A percentile compares a stretch with the other conserved stretches of the same genome.
Conservation (phyloP, 495 filamentous ascomycete species). For the Daldinia vernicosa region DNA sequence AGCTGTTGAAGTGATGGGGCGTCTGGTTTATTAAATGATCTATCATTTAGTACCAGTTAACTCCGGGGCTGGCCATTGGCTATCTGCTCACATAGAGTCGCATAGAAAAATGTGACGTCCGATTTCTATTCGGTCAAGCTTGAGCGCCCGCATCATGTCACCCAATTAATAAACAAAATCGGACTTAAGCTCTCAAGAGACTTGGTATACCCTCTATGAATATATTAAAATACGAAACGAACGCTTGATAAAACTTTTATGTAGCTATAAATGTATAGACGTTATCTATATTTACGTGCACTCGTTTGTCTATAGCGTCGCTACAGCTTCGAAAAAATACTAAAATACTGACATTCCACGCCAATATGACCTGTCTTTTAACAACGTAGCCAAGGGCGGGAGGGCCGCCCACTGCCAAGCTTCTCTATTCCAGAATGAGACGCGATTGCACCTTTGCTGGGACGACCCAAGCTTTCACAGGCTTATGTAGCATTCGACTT, state of each 20-base stretch:
- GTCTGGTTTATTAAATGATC: not conserved
- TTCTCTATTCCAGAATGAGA: constrained; percentile 9
- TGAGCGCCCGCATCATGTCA: not conserved
- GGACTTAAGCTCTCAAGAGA: not conserved
- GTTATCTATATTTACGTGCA: not conserved
- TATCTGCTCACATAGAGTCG: not conserved
- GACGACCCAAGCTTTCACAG: constrained; percentile 13
- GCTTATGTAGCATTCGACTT: constrained; percentile 28
- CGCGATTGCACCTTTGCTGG: constrained; percentile 5
- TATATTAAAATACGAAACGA: not conserved
- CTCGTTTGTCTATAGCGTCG: not conserved
- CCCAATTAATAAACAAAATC: constrained; percentile 1
- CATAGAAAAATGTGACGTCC: constrained; percentile 1
- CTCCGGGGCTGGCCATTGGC: not conserved
- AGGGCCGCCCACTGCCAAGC: constrained; percentile 22
- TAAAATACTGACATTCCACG: not conserved
- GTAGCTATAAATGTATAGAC: not conserved
- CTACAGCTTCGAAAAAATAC: not conserved
- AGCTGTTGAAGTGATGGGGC: not conserved
- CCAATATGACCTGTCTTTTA: not conserved
- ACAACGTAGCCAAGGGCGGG: constrained; percentile 8
- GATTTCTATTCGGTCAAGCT: not conserved
- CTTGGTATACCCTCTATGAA: not conserved
- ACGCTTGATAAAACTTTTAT: not conserved
- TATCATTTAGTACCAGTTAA: constrained; percentile 6